These are phyloP conservation scores for Pestalotiopsis fici DNA, from an alignment of 2,329 filamentous ascomycete species.

Conservation along the genomic window DNA sequence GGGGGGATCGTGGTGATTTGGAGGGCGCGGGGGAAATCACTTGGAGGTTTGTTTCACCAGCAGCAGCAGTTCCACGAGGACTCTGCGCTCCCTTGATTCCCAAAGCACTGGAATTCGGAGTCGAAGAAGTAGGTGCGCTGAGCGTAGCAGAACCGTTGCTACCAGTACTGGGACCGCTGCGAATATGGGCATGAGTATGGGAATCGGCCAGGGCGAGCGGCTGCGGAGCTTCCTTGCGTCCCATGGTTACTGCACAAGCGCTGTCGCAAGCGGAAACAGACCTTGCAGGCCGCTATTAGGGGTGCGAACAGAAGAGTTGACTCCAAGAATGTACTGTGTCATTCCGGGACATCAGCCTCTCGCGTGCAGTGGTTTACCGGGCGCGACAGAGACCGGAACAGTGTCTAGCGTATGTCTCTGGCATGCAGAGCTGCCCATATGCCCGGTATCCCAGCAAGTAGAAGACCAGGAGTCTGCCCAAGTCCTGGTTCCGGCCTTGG, in stretches of 20 bases:
- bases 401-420: constrained; percentile 4
- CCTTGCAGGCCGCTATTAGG: constrained; percentile 1
- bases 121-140: constrained; percentile 10
- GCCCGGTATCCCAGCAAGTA: constrained; percentile 1
- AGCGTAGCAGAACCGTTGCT: constrained; percentile 12
- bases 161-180: constrained; percentile 19
- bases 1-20: constrained; percentile 30
- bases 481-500: constrained; percentile 33
- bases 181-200: constrained; percentile 33
- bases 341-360: constrained; percentile 6
- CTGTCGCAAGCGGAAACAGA: constrained; percentile 10
- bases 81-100: not conserved
- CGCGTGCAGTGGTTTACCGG: constrained; percentile 2
- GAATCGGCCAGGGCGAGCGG: constrained; percentile 54
- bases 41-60: constrained; percentile 20
- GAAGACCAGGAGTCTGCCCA: constrained; percentile 19
- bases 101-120: constrained; percentile 1
- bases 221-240: constrained; percentile 60
- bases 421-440: constrained; percentile 10
- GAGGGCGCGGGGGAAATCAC: constrained; percentile 24
- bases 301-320: not conserved
- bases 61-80: not conserved
- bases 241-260: constrained; percentile 40
- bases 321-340: constrained; percentile 12
- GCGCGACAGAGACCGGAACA: constrained; percentile 6